Evolutionary conservation across 2,329 filamentous ascomycete species (phyloP), one percentile per base, ranked within the genome.

Genomic region (Xylariales sp.): DNA sequence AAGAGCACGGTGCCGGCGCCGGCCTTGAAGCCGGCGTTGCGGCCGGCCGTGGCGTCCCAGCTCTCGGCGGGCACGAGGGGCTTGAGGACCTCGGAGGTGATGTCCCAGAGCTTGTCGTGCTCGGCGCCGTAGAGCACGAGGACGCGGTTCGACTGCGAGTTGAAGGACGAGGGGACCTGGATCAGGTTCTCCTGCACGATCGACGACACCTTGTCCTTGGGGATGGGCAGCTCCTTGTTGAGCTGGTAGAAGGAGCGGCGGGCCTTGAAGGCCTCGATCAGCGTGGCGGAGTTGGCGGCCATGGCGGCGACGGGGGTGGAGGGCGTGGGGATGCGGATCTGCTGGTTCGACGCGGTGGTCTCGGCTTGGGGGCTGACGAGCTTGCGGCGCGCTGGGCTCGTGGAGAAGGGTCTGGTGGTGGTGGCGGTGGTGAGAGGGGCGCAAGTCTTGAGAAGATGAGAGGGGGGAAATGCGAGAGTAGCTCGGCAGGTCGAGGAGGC

Each of bases 91-190:
- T 90, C 88, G 68, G 83, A 81, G 63, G 89, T 86, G 67, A 93
- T 84, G 78, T 93, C 90, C 95, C 94, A 97, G 74, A 97, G 89
- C 83, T 92, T 91, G 75, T 94, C 90, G 84, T 97, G 94, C 80
- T 97, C 92, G 69, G 87, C 87, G 76, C 91, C 90, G 76, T 96
- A 86, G 62, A 97, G 88, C 59, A 97, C 87, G 55, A 97, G 87
- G 66, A 91, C 82, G 67, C 94, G 90, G 73, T 92, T 91, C 73
- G 89, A 89, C 84, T 97, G 94, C 49, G 89, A 92, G 89, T 97
- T 97, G 90, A 97, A 97, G 71, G 90, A 89, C 60, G 88, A 91
- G 49, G 94, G 94, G 1, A 91, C 85, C 79, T 93, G 85, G 67
- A 88, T 83, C 73, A 96, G 83, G 62, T 89, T 84, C 73, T 88